Conservation (phyloP, 345 rosid genomes). For the Brassica incana region DNA sequence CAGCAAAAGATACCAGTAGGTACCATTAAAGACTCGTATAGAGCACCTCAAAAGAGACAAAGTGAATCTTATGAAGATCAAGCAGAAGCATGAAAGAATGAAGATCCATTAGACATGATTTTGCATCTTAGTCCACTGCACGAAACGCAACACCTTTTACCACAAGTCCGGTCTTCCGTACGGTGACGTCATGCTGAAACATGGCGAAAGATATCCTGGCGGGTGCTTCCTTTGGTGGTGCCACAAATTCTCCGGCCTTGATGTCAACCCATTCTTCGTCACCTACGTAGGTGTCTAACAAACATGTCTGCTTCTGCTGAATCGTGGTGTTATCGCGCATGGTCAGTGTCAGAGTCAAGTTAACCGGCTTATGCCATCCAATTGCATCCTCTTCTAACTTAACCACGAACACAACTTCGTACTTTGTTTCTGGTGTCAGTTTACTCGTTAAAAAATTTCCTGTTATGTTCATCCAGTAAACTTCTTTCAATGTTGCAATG, state of each 20-base stretch:
- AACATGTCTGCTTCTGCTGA: neutral
- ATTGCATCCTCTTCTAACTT: neutral
- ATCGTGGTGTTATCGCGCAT: neutral
- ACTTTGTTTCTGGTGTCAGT: neutral
- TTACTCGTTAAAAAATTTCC: neutral
- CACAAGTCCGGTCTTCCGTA: neutral
- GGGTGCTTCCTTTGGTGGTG: neutral
- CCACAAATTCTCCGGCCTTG: neutral
- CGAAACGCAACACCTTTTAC: neutral
- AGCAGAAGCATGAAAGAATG: no score
- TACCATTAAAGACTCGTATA: no score
- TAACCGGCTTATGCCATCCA: neutral
- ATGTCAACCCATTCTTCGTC: neutral
- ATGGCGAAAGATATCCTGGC: neutral
- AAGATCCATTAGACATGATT: no score
- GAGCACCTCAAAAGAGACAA: no score
- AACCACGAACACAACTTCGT: neutral
- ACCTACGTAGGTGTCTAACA: neutral
- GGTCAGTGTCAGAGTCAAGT: neutral
- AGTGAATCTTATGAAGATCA: no score
- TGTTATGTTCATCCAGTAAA: neutral
- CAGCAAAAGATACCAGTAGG: no score
- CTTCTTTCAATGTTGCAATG: neutral
- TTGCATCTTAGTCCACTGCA: neutral
- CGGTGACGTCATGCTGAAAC: neutral